Conservation (phyloP, 495 filamentous ascomycete species). For the Penicillium odoratum region DNA sequence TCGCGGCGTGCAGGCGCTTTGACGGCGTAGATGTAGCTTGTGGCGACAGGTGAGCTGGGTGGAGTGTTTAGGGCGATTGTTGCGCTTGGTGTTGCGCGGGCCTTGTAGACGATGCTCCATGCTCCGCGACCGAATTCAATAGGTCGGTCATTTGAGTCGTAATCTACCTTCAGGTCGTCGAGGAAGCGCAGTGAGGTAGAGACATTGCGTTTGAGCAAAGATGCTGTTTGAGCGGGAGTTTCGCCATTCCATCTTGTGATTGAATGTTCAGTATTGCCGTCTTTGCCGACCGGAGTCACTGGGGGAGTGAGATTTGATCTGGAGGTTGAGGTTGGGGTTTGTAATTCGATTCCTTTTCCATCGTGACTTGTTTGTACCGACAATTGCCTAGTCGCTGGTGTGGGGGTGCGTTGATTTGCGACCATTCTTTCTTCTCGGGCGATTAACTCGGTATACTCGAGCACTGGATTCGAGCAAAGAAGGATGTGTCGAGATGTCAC, state of each 20-base stretch:
- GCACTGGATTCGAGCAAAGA: background rate
- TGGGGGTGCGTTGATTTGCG: constrained; percentile 6
- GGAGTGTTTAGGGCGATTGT: constrained; percentile 31
- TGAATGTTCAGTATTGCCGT: constrained; percentile 9
- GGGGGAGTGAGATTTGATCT: constrained; percentile 36
- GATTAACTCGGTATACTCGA: background rate
- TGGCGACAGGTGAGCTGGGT: constrained; percentile 47
- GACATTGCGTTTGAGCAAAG: constrained; percentile 15
- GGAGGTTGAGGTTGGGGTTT: constrained; percentile 10
- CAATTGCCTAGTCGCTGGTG: constrained; percentile 27
- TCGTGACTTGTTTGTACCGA: constrained; percentile 31
- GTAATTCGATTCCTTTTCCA: constrained; percentile 14
- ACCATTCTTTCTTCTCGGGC: background rate
- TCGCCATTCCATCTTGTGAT: constrained; percentile 10
- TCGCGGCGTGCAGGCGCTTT: constrained; percentile 53
- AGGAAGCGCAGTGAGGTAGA: constrained; percentile 29
- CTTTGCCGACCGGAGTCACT: constrained; percentile 37
- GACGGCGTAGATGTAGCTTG: constrained; percentile 48
- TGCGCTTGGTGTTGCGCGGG: constrained; percentile 17
- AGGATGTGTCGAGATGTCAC: background rate
- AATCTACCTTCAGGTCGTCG: constrained; percentile 37
- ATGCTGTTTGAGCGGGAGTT: background rate
- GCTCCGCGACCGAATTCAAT: constrained; percentile 56
- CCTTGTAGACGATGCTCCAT: constrained; percentile 64
- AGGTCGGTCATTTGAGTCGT: constrained; percentile 25